Evolutionary conservation across 495 filamentous ascomycete genomes (phyloP).

Genomic region (Penicillium cinerascens): DNA sequence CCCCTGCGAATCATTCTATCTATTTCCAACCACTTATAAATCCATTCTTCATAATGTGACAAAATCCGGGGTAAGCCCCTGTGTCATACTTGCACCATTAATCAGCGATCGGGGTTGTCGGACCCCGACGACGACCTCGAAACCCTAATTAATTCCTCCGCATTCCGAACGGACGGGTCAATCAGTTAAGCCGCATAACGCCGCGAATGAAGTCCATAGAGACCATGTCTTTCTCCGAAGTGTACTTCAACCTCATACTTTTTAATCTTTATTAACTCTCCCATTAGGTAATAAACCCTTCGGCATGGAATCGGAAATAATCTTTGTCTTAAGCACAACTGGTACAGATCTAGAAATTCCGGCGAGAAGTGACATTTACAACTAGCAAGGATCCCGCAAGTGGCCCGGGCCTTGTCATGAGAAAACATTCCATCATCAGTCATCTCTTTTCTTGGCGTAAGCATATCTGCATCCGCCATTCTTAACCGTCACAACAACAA

Average conservation of each 20-base stretch:
- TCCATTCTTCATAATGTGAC: background rate
- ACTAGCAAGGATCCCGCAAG: background rate
- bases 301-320: background rate
- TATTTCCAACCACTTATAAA: background rate
- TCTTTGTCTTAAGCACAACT: background rate
- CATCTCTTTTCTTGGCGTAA: background rate
- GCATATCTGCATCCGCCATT: background rate
- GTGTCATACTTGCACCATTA: background rate
- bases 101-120: background rate
- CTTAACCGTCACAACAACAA: background rate
- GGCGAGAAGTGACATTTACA: background rate
- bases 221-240: too few relatives aligned
- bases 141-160: background rate
- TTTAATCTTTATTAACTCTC: too few relatives aligned
- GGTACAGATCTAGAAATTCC: background rate
- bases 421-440: background rate
- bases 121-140: background rate
- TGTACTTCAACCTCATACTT: too few relatives aligned
- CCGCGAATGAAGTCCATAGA: too few relatives aligned
- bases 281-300: too few relatives aligned
- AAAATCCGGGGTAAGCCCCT: background rate
- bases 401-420: background rate
- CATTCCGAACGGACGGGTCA: background rate
- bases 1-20: background rate
- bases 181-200: background rate